These are phyloP conservation scores for Kwoniella botswanensis DNA, from an alignment of 768 basidiomycete genomes.

Conservation along the genomic window DNA sequence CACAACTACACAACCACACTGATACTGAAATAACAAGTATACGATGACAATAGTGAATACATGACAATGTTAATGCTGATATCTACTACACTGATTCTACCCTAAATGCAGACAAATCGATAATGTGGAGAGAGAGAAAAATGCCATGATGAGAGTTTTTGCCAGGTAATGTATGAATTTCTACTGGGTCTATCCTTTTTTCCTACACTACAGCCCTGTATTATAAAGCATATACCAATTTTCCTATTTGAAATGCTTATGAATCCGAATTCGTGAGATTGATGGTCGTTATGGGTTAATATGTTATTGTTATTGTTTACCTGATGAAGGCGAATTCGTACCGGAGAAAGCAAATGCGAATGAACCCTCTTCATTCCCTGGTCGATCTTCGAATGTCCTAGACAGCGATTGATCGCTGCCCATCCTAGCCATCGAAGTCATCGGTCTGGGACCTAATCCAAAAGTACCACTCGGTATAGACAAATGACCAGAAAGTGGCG, in stretches of 20 bases:
- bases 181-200: background rate
- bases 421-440: constrained; percentile 26
- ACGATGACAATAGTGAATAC: background rate
- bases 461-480: constrained; percentile 5
- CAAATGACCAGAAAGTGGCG: constrained; percentile 27
- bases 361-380: background rate
- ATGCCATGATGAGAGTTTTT: too few relatives aligned
- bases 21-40: background rate
- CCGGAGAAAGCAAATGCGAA: constrained; percentile 19
- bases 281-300: background rate
- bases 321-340: background rate
- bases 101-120: too few relatives aligned
- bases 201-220: constrained; percentile 6
- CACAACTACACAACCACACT: background rate
- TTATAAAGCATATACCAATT: background rate
- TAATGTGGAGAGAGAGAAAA: too few relatives aligned
- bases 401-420: background rate
- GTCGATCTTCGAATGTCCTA: background rate
- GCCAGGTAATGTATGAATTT: too few relatives aligned
- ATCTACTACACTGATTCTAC: constrained; percentile 1
- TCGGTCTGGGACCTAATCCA: constrained; percentile 14
- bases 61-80: background rate
- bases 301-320: background rate
- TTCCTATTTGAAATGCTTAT: background rate
- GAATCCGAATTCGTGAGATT: background rate